These are phyloP conservation scores for Paecilomyces sp. DNA, from an alignment of 2,329 filamentous ascomycete genomes.

Conservation along the genomic window DNA sequence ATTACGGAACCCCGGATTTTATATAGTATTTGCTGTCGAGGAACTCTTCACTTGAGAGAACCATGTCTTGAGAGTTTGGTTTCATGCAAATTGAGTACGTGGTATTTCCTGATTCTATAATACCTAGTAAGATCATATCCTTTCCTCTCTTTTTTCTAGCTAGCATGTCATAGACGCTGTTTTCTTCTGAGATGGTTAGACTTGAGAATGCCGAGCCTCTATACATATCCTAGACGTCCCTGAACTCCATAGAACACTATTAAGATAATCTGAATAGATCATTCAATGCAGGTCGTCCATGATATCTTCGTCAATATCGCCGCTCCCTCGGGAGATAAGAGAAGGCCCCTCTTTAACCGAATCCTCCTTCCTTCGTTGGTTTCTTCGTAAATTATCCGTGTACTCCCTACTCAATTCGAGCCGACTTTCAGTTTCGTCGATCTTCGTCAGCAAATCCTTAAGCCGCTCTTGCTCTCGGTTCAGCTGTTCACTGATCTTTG, in stretches of 20 bases:
- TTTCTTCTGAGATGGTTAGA: neutral
- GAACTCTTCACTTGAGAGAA: no score
- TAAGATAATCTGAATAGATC: neutral
- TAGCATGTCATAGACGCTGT: neutral
- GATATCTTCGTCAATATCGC: conserved; percentile 32
- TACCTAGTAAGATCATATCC: no score
- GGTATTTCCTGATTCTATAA: no score
- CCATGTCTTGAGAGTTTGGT: no score
- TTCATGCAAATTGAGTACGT: no score
- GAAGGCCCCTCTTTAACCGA: conserved; percentile 10
- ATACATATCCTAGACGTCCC: neutral
- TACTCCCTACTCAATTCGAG: conserved; percentile 54
- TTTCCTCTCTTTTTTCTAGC: no score
- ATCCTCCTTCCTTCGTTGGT: conserved; percentile 29
- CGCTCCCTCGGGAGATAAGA: conserved; percentile 7
- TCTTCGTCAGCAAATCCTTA: conserved; percentile 42
- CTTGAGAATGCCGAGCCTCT: neutral
- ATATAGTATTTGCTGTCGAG: no score
- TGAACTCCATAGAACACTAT: neutral
- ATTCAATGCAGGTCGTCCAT: conserved; percentile 28
- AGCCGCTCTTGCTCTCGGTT: conserved; percentile 45
- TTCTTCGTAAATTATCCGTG: conserved; percentile 45
- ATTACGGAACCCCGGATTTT: no score
- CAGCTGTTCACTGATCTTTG: conserved; percentile 34
- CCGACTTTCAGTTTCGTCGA: conserved; percentile 49